Evolutionary conservation across 2,329 filamentous ascomycete species (phyloP), one percentile per base, ranked within the genome.

Genomic region (Celoporthe dispersa): DNA sequence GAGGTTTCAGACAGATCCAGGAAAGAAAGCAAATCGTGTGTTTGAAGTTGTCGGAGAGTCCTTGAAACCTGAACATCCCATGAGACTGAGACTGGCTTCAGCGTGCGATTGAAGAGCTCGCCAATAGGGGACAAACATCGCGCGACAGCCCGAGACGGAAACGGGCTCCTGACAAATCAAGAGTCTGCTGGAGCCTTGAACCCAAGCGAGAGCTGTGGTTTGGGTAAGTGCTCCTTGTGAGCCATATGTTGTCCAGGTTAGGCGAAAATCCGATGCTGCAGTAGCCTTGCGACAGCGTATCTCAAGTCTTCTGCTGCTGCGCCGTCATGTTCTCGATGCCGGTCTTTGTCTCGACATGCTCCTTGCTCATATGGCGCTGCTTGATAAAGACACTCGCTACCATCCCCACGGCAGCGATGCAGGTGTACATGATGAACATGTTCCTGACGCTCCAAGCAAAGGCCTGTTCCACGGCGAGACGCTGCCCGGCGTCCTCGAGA

Each of bases 301-400:
- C 12, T 64, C 62, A 64, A 33, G 62, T 64, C 62, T 64, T 59
- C 33, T 66, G 33, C 53, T 53, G 41, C 53, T 35, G 37, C 39
- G 70, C 70, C 16, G 63, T 64, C 71, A 77, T 62, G 33, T 80
- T 75, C 62, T 77, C 73, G 39, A 83, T 67, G 0, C 85, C 86
- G 5, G 85, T 87, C 75, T 80, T 84, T 22, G 83, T 86, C 75
- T 86, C 83, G 9, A 80, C 79, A 73, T 88, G 85, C 71, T 85
- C 84, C 65, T 80, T 83, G 61, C 79, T 85, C 75, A 88, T 74
- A 3, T 79, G 75, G 16, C 76, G 72, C 61, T 84, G 83, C 44
- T 80, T 78, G 64, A 87, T 79, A 62, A 86, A 85, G 3, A 78
- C 70, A 63, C 81, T 82, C 3, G 80, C 79, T 2, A 83, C 35